Conservation (phyloP, 2,329 filamentous ascomycete genomes). For the Pseudogymnoascus sp. region DNA sequence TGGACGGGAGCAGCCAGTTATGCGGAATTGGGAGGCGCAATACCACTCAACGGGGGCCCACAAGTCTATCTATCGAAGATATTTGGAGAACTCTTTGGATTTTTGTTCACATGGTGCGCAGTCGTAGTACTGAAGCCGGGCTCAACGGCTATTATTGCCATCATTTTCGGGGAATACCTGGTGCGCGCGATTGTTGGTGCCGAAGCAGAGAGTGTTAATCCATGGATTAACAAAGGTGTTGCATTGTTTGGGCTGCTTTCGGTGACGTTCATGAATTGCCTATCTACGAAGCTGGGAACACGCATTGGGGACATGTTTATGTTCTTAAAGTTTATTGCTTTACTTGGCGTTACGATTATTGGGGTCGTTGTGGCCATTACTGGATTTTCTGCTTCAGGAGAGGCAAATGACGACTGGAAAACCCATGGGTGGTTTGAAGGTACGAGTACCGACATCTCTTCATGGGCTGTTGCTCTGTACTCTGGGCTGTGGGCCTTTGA, state of each 20-base stretch:
- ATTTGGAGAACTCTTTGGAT: slow-evolving; percentile 86
- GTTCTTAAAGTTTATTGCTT: slow-evolving; percentile 90
- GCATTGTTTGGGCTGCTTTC: slow-evolving; percentile 67
- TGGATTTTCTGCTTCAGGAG: slow-evolving; percentile 69
- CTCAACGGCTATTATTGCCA: slow-evolving; percentile 85
- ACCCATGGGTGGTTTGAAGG: slow-evolving; percentile 65
- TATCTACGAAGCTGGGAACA: slow-evolving; percentile 83
- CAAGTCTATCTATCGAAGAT: slow-evolving; percentile 95
- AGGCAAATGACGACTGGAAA: slow-evolving; percentile 80
- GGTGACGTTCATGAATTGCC: slow-evolving; percentile 80
- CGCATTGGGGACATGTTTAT: slow-evolving; percentile 87
- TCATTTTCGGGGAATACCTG: slow-evolving; percentile 98
- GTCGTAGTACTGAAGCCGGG: slow-evolving; percentile 92
- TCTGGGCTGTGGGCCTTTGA: slow-evolving; percentile 97
- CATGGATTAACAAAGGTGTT: slow-evolving; percentile 86
- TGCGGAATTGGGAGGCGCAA: slow-evolving; percentile 90
- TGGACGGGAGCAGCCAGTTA: slow-evolving; percentile 96
- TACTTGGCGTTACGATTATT: slow-evolving; percentile 77
- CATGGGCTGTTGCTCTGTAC: slow-evolving; percentile 91
- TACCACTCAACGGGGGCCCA: slow-evolving; percentile 88
- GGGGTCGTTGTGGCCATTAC: slow-evolving; percentile 86
- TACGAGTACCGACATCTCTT: slow-evolving; percentile 70
- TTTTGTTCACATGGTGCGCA: slow-evolving; percentile 94
- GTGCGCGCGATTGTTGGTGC: slow-evolving; percentile 79
- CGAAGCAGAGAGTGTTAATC: slow-evolving; percentile 71